Evolutionary conservation across 1,139 yeast genomes (phyloP).

Genomic region (Yamadazyma dendronema): DNA sequence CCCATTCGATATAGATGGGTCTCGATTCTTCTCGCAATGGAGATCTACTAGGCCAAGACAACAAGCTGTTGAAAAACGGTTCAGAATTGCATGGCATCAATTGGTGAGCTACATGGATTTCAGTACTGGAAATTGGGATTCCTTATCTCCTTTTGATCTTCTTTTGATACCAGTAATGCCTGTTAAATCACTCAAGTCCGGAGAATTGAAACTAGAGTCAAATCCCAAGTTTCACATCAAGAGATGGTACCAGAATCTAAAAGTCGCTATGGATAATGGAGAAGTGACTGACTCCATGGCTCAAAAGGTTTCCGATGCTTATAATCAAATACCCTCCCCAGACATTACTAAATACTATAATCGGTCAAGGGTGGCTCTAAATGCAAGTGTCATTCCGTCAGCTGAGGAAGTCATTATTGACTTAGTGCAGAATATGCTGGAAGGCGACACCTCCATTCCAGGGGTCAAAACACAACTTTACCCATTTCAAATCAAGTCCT

Average conservation of each 20-base stretch:
- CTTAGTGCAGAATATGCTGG: slow-evolving; percentile 17
- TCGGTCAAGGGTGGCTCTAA: slow-evolving; percentile 4
- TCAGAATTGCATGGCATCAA: slow-evolving; percentile 28
- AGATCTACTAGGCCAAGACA: slow-evolving; percentile 21
- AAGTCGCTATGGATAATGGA: slow-evolving; percentile 6
- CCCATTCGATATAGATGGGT: slow-evolving; percentile 45
- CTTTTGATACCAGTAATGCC: slow-evolving; percentile 9
- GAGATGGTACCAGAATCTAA: slow-evolving; percentile 26
- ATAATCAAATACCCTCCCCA: slow-evolving; percentile 42
- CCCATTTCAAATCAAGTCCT: slow-evolving; percentile 56
- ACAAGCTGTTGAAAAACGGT: slow-evolving; percentile 23
- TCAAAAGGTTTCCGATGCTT: slow-evolving; percentile 29
- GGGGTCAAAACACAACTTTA: slow-evolving; percentile 55
- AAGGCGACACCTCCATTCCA: slow-evolving; percentile 23
- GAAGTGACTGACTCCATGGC: slow-evolving; percentile 13
- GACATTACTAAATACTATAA: slow-evolving; percentile 20
- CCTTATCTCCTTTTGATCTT: slow-evolving; percentile 5
- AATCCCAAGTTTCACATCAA: slow-evolving; percentile 26
- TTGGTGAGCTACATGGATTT: slow-evolving; percentile 32
- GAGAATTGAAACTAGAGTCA: not conserved
- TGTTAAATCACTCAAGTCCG: not conserved
- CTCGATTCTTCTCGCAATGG: slow-evolving; percentile 30
- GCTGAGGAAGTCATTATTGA: slow-evolving; percentile 19
- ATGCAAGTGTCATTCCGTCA: slow-evolving; percentile 14
- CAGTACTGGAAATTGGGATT: slow-evolving; percentile 18